These are phyloP conservation scores for Acer campestre DNA, from an alignment of 345 rosid genomes.

Conservation along the genomic window DNA sequence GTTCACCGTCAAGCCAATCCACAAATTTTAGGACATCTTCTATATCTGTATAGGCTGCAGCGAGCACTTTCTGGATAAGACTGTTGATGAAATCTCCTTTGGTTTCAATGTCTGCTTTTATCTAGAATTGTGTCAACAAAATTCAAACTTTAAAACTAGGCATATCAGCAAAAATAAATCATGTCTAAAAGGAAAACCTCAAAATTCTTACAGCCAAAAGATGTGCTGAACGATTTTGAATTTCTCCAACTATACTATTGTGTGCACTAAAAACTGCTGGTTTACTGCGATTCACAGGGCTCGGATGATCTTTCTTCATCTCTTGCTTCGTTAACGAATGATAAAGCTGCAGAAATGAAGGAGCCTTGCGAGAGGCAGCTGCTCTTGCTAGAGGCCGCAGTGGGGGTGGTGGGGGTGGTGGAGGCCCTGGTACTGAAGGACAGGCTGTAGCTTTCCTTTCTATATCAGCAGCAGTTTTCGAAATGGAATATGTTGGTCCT, in stretches of 20 bases:
- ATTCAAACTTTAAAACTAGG: constrained; percentile 6
- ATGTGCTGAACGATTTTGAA: constrained; percentile 85
- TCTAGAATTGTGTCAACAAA: constrained; percentile 41
- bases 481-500: constrained; percentile 20
- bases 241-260: constrained; percentile 84
- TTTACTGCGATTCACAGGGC: constrained; percentile 36
- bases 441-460: constrained; percentile 29
- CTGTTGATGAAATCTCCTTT: constrained; percentile 73
- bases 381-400: constrained; percentile 50
- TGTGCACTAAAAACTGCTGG: constrained; percentile 51
- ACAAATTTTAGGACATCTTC: constrained; percentile 78
- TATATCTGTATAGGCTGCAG: constrained; percentile 65
- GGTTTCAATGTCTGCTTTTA: constrained; percentile 82
- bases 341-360: constrained; percentile 50
- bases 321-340: constrained; percentile 55
- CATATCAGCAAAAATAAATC: constrained; percentile 5
- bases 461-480: constrained; percentile 27
- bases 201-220: constrained; percentile 71
- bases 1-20: constrained; percentile 78
- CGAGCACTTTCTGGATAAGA: constrained; percentile 69
- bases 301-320: constrained; percentile 38
- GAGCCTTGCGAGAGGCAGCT: constrained; percentile 48
- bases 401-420: constrained; percentile 70
- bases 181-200: not conserved
- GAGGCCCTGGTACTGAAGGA: constrained; percentile 50